Evolutionary conservation across 805 yeast species (phyloP).

Genomic region (Saccharomycopsis fermentans): DNA sequence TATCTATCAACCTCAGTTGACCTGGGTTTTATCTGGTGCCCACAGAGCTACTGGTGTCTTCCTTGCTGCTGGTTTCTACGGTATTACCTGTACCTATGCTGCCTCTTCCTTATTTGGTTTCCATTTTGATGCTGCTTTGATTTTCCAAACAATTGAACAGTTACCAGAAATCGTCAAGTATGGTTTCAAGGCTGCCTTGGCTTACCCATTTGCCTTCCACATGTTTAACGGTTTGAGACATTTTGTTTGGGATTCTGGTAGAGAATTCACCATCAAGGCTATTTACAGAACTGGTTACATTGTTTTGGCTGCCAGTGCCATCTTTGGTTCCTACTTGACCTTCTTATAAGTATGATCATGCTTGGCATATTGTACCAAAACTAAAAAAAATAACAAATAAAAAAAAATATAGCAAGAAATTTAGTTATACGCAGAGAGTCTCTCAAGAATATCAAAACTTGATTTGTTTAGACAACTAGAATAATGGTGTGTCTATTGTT

Average conservation of each 20-base stretch:
- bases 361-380: neutral
- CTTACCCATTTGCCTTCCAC: conserved; percentile 85
- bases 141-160: conserved; percentile 47
- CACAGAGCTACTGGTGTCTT: conserved; percentile 87
- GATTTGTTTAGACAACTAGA: too few relatives aligned
- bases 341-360: conserved; percentile 28
- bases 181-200: conserved; percentile 55
- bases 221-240: conserved; percentile 84
- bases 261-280: conserved; percentile 69
- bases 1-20: conserved; percentile 85
- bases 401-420: too few relatives aligned
- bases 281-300: conserved; percentile 88
- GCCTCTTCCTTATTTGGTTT: conserved; percentile 55
- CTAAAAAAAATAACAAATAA: neutral
- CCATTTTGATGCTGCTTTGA: conserved; percentile 40
- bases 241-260: conserved; percentile 85
- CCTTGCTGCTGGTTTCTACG: conserved; percentile 71
- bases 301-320: conserved; percentile 51
- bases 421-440: neutral
- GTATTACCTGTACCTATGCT: conserved; percentile 66
- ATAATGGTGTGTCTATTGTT: too few relatives aligned
- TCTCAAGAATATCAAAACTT: too few relatives aligned
- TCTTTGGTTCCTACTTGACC: conserved; percentile 46
- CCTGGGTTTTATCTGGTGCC: conserved; percentile 67
- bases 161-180: conserved; percentile 56